Evolutionary conservation across 2,329 filamentous ascomycete species (phyloP).

Genomic region (Fusarium caatingaense): DNA sequence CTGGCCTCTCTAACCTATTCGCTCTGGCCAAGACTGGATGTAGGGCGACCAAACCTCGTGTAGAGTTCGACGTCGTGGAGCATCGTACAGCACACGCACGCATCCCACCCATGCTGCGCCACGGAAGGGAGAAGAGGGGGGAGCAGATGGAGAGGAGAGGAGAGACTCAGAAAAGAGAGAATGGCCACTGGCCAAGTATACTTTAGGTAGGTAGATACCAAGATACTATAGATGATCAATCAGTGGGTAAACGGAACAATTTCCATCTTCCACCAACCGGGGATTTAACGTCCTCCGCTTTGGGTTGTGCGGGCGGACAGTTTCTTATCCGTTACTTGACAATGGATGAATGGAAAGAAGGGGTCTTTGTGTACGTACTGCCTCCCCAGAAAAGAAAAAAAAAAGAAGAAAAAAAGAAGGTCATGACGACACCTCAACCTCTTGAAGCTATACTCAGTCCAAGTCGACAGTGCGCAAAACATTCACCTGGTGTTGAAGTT

Average conservation of each 20-base stretch:
- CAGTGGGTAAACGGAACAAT: slow-evolving; percentile 25
- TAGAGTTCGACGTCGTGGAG: slow-evolving; percentile 36
- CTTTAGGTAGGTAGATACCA: too few species aligned
- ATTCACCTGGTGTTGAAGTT: slow-evolving; percentile 13
- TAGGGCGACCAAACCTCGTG: slow-evolving; percentile 35
- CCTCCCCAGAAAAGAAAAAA: not conserved
- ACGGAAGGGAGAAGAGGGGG: not conserved
- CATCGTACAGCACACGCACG: slow-evolving; percentile 35
- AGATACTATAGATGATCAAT: not conserved
- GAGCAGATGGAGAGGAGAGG: not conserved
- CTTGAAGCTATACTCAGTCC: slow-evolving; percentile 17
- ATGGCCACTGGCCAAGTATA: slow-evolving; percentile 1
- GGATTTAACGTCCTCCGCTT: slow-evolving; percentile 18
- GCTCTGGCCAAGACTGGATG: slow-evolving; percentile 11
- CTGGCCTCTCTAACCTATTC: slow-evolving; percentile 7
- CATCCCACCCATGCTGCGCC: slow-evolving; percentile 28
- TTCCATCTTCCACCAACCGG: slow-evolving; percentile 28
- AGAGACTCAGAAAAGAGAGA: not conserved
- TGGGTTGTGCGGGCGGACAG: not conserved
- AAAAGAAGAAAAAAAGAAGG: not conserved
- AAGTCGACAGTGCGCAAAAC: not conserved
- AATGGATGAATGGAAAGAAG: not conserved
- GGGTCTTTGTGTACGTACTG: not conserved
- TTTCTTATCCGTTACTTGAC: slow-evolving; percentile 2
- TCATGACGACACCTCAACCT: not conserved